phyloP scores from a whole-genome alignment of 495 filamentous ascomycete genomes.

The Annulohypoxylon nitens region DNA sequence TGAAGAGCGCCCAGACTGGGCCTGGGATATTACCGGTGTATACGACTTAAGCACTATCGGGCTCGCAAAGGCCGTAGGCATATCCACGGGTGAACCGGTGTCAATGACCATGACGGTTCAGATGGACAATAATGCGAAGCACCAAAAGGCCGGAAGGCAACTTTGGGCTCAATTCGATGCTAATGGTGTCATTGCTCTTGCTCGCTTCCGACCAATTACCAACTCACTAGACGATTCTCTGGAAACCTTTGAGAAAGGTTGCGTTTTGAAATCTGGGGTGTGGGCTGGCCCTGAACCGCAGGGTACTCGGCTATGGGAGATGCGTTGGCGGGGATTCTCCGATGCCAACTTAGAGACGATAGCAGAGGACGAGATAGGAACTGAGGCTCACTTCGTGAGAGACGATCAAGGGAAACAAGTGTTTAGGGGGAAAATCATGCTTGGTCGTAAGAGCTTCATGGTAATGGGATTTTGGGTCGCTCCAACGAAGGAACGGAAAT shows the following conservation, averaged over 20 bases:
- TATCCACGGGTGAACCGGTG: slow-evolving; percentile 11
- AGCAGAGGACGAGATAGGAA: slow-evolving; percentile 3
- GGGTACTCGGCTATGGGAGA: slow-evolving; percentile 21
- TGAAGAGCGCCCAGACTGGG: slow-evolving; percentile 18
- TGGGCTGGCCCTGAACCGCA: slow-evolving; percentile 21
- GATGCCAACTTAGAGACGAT: slow-evolving; percentile 2
- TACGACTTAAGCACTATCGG: slow-evolving; percentile 25
- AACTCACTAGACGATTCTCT: background rate
- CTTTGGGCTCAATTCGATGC: slow-evolving; percentile 21
- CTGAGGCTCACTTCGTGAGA: background rate
- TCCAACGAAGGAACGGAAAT: background rate
- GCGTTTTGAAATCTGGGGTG: slow-evolving; percentile 13
- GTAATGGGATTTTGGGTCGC: background rate
- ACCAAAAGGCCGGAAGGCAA: slow-evolving; percentile 29
- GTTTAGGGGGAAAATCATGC: background rate
- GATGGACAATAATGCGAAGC: slow-evolving; percentile 26
- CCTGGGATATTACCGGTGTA: slow-evolving; percentile 17
- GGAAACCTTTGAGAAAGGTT: slow-evolving; percentile 24
- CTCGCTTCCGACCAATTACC: background rate
- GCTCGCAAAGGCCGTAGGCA: slow-evolving; percentile 7
- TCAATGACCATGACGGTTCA: slow-evolving; percentile 17
- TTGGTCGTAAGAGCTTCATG: background rate
- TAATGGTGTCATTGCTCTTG: slow-evolving; percentile 7
- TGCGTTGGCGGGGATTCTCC: slow-evolving; percentile 26
- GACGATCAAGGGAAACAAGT: background rate